Evolutionary conservation across 805 yeast genomes (phyloP).

Genomic region (Saccharomycopsis capsularis): DNA sequence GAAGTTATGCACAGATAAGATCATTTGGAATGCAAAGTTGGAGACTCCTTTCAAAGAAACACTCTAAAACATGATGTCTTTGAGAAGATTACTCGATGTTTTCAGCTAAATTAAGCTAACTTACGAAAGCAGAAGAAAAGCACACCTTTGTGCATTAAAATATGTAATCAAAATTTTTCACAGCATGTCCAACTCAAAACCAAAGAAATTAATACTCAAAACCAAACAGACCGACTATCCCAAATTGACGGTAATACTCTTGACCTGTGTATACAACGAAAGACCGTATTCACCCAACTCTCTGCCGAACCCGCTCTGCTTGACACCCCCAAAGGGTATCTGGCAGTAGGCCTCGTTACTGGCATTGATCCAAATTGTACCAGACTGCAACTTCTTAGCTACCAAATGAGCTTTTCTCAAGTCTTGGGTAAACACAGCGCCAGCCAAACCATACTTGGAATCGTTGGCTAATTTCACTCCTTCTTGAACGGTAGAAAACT

Average conservation of each 20-base stretch:
- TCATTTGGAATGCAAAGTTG: too few species aligned
- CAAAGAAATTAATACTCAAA: too few species aligned
- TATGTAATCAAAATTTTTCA: too few species aligned
- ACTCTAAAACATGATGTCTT: too few species aligned
- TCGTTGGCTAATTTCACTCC: constrained; percentile 38
- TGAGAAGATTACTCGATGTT: too few species aligned
- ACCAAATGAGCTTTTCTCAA: constrained; percentile 34
- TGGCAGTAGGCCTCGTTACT: constrained; percentile 50
- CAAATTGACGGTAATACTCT: constrained; percentile 66
- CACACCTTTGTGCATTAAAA: too few species aligned
- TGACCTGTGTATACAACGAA: constrained; percentile 53
- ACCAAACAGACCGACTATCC: constrained; percentile 22
- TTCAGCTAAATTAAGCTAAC: too few species aligned
- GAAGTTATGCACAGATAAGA: too few species aligned
- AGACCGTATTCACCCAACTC: constrained; percentile 65
- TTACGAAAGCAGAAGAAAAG: too few species aligned
- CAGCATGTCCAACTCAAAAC: too few species aligned
- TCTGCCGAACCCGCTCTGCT: constrained; percentile 60
- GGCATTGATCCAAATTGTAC: constrained; percentile 53
- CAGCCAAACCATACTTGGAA: constrained; percentile 41
- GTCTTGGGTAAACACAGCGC: constrained; percentile 37
- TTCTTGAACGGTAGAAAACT: constrained; percentile 38
- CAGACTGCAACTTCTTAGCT: constrained; percentile 37
- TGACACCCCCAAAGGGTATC: constrained; percentile 65
- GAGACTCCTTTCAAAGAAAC: too few species aligned